These are phyloP conservation scores for Solanum etuberosum DNA, from an alignment of 257 asterid species.

Conservation along the genomic window DNA sequence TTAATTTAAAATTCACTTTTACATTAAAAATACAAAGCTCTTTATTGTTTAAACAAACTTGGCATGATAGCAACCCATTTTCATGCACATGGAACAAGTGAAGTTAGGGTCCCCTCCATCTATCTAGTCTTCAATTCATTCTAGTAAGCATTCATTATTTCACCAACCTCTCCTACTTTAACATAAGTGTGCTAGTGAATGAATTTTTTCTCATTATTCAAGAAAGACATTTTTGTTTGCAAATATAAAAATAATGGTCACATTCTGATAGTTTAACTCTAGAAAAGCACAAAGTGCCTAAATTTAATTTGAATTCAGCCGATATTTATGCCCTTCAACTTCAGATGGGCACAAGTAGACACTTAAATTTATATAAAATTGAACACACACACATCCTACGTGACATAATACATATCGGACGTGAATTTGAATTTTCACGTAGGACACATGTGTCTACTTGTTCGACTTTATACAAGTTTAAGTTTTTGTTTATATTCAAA, in stretches of 20 bases:
- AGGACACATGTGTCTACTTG: neutral
- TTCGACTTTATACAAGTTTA: neutral
- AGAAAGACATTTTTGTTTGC: neutral
- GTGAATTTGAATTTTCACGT: too few relatives aligned
- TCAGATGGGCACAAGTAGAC: too few relatives aligned
- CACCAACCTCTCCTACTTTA: constrained; percentile 1
- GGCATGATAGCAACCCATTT: neutral
- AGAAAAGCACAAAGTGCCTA: neutral
- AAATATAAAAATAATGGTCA: neutral
- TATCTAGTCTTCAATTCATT: constrained; percentile 1
- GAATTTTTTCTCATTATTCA: neutral
- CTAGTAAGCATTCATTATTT: constrained; percentile 4
- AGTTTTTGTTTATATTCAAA: neutral
- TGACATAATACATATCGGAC: neutral
- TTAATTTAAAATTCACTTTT: neutral
- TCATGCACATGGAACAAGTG: neutral
- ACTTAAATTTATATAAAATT: too few relatives aligned
- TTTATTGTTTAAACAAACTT: neutral
- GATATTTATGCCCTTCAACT: too few relatives aligned
- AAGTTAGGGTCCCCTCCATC: neutral
- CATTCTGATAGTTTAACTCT: neutral
- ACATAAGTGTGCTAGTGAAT: neutral
- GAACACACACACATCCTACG: neutral
- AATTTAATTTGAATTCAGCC: too few relatives aligned
- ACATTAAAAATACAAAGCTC: neutral